These are phyloP conservation scores for Symbiotaphrina buchneri DNA, from an alignment of 495 filamentous ascomycete species.

Conservation along the genomic window DNA sequence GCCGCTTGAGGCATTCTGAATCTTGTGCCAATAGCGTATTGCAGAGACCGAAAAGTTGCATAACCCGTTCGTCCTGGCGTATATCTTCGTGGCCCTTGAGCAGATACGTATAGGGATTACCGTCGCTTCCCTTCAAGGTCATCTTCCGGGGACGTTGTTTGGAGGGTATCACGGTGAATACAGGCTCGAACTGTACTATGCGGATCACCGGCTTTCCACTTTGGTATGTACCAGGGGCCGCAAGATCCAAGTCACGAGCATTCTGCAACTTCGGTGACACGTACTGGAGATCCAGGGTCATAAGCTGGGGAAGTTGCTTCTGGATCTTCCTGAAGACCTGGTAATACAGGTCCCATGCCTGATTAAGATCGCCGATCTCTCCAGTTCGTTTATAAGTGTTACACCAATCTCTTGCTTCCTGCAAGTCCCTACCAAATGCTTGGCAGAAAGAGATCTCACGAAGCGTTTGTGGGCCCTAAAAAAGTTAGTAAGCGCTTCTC, in stretches of 20 bases:
- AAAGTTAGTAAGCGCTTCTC: constrained; percentile 1
- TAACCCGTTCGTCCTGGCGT: constrained; percentile 92
- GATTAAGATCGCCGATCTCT: constrained; percentile 84
- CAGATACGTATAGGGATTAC: constrained; percentile 58
- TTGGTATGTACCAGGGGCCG: constrained; percentile 82
- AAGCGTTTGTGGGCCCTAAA: constrained; percentile 65
- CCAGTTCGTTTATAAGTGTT: constrained; percentile 66
- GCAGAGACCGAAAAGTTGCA: constrained; percentile 93
- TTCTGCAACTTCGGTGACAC: constrained; percentile 81
- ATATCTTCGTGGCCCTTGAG: constrained; percentile 98
- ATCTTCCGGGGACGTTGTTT: constrained; percentile 90
- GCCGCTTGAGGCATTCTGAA: constrained; percentile 86
- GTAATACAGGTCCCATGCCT: constrained; percentile 98
- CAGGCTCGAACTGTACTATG: constrained; percentile 75
- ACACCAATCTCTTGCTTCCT: constrained; percentile 89
- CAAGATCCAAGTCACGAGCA: constrained; percentile 66
- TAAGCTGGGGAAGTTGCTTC: constrained; percentile 78
- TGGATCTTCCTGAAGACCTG: constrained; percentile 90
- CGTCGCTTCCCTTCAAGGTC: constrained; percentile 72
- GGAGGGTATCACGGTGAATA: constrained; percentile 79
- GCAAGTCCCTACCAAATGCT: constrained; percentile 83
- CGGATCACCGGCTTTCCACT: constrained; percentile 68
- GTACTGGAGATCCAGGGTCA: constrained; percentile 81
- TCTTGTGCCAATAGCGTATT: constrained; percentile 87
- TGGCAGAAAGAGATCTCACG: constrained; percentile 96